Base-by-base conservation (phyloP, 139 green algal genomes). In the Chlamydomonas eustigma region DNA sequence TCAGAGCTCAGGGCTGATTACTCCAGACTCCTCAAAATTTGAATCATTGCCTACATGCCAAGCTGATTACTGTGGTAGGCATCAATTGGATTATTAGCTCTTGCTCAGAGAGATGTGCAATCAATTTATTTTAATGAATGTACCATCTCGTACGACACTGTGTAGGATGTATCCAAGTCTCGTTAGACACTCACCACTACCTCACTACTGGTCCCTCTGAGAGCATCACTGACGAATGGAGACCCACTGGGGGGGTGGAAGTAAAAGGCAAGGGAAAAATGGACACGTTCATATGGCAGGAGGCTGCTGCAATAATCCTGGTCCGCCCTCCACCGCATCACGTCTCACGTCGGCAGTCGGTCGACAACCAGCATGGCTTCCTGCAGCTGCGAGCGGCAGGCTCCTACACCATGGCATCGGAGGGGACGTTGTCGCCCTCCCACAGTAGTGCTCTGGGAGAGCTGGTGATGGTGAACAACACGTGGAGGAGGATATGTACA, bases 401-500 rank as follows among this genome's bases (percentile, higher is more conserved):
- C 44, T 12, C 44, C 12, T 58, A 18, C 12, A 18, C 44, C 12
- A 28, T 18, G 12, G 18, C 12, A 12, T 58, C 44, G 44, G 44
- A 58, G 44, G 44, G 18, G 12, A 28, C 18, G 12, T 12, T 58
- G 44, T 58, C 44, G 12, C 12, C 44, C 44, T 58, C 44, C 12
- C 44, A 58, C 44, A 58, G 44, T 18, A 58, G 44, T 18, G 44
- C 44, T 12, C 44, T 58, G 12, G 44, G 44, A 18, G 44, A 58
- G 44, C 44, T 58, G 44, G 18, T 58, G 44, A 12, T 58, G 12
- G 44, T 58, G 12, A 58, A 58, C 44, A 18, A 18, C 44, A 58
- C 44, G 12, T 58, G 44, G 44, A 12, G 44, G 18, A 12, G 44
- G 44, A 12, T 78, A 90, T 87, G 90, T 97, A 51, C 91, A 85